Percentiles rank a stretch among this genome's conserved stretches.
phyloP scores from a whole-genome alignment of 768 basidiomycete species.

The Mrakia hoshinonis region DNA sequence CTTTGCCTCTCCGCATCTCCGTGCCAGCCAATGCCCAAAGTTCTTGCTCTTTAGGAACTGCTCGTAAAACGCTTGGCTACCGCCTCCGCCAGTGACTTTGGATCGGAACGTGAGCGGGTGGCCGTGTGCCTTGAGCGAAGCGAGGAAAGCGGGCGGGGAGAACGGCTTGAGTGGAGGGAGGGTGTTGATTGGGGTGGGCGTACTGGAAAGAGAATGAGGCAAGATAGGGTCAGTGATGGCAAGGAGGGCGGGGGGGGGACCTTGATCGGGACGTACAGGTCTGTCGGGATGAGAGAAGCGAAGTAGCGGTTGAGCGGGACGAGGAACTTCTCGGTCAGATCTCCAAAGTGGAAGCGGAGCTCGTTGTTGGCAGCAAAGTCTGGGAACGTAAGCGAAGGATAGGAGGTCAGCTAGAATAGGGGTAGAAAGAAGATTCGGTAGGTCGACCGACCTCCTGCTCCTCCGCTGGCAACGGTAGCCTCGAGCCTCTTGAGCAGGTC shows the following conservation, averaged over 20 bases:
- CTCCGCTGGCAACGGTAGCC: constrained; percentile 18
- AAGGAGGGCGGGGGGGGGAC: neutral
- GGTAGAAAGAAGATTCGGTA: neutral
- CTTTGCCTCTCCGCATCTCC: constrained; percentile 24
- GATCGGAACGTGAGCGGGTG: constrained; percentile 62
- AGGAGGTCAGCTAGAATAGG: neutral
- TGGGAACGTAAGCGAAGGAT: constrained; percentile 30
- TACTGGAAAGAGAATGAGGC: neutral
- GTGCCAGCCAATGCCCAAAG: constrained; percentile 28
- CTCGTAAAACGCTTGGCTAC: constrained; percentile 28
- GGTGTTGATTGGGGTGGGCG: constrained; percentile 47
- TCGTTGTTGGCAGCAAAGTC: constrained; percentile 48
- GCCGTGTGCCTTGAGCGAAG: constrained; percentile 62
- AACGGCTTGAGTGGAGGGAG: constrained; percentile 47
- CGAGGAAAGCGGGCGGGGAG: constrained; percentile 58
- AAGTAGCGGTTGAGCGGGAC: constrained; percentile 87
- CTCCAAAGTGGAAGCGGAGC: constrained; percentile 71
- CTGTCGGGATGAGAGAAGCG: constrained; percentile 64
- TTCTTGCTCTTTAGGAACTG: constrained; percentile 21
- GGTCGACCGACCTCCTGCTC: neutral
- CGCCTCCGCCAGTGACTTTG: neutral
- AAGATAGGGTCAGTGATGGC: neutral
- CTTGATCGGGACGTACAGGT: constrained; percentile 28
- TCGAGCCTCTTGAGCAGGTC: constrained; percentile 64
- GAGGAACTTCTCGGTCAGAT: constrained; percentile 74